These are phyloP conservation scores for Thermothielavioides terrestris DNA, from an alignment of 495 filamentous ascomycete genomes.

Conservation along the genomic window DNA sequence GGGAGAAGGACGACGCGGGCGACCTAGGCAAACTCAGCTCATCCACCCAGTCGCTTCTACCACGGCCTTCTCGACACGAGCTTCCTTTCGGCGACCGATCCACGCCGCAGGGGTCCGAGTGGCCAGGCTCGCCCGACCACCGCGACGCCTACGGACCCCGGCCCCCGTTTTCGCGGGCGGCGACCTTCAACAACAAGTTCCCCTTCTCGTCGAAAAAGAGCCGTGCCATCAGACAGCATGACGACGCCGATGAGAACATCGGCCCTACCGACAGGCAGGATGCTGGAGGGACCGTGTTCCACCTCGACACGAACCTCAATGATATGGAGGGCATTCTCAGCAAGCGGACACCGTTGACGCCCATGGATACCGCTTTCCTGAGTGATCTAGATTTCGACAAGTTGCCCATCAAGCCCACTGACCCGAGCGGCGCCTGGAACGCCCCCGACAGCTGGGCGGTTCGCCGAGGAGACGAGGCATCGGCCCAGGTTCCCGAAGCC, in stretches of 20 bases:
- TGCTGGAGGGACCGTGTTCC: constrained; percentile 42
- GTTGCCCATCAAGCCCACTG: constrained; percentile 22
- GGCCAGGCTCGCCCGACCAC: constrained; percentile 26
- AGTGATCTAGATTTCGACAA: constrained; percentile 44
- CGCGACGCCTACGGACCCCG: constrained; percentile 28
- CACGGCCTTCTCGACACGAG: constrained; percentile 44
- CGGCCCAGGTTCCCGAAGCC: constrained; percentile 36
- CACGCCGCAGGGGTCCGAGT: constrained; percentile 39
- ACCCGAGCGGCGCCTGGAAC: constrained; percentile 55
- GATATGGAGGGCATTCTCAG: constrained; percentile 80
- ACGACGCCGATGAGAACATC: constrained; percentile 42
- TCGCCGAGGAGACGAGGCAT: constrained; percentile 54
- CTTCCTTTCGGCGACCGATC: constrained; percentile 37
- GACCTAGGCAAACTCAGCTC: constrained; percentile 46
- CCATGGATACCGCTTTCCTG: constrained; percentile 50
- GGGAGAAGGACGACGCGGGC: constrained; percentile 49
- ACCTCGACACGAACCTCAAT: constrained; percentile 73
- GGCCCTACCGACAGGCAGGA: constrained; percentile 37
- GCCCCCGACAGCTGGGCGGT: constrained; percentile 93
- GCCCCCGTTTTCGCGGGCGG: constrained; percentile 39
- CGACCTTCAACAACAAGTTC: constrained; percentile 51
- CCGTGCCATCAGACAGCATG: constrained; percentile 28
- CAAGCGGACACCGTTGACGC: constrained; percentile 51
- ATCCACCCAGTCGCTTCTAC: constrained; percentile 45
- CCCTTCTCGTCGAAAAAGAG: constrained; percentile 40